Conservation (phyloP, 1,139 yeast species). For the Geotrichum europaeum region DNA sequence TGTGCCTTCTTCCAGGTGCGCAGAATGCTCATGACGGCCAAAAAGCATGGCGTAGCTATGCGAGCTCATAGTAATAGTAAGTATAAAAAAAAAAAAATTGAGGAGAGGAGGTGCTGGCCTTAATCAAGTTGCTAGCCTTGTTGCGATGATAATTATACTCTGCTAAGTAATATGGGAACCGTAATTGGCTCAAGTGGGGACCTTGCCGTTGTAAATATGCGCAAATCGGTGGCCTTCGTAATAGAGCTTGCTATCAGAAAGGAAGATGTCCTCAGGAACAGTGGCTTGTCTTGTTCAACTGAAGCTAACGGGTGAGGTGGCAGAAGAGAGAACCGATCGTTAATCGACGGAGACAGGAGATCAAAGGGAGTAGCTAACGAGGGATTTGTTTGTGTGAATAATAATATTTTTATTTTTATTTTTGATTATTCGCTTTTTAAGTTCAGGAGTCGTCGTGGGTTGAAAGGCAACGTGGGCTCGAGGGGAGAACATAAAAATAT, state of each 20-base stretch:
- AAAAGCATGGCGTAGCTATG: conserved; percentile 5
- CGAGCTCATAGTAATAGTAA: conserved; percentile 2
- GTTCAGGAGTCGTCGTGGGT: neutral
- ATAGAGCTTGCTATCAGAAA: neutral
- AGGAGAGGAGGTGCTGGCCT: neutral
- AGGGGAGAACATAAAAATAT: too few species aligned
- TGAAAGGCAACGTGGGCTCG: neutral
- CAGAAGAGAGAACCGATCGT: neutral
- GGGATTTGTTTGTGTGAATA: neutral
- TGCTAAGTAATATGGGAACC: neutral
- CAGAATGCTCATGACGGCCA: conserved; percentile 18
- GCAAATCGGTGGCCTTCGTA: neutral
- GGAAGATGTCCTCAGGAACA: neutral
- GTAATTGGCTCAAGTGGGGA: neutral
- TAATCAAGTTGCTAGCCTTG: neutral
- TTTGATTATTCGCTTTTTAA: neutral
- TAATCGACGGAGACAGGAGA: neutral
- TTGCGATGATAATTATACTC: neutral
- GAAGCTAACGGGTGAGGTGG: neutral
- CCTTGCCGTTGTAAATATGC: neutral
- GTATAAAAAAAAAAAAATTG: neutral
- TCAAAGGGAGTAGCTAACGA: neutral
- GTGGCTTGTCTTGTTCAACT: neutral
- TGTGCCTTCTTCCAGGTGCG: conserved; percentile 14
- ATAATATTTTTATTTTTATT: neutral